Conservation (phyloP, 108 stramenopile species). For the Skeletonema grethae region DNA sequence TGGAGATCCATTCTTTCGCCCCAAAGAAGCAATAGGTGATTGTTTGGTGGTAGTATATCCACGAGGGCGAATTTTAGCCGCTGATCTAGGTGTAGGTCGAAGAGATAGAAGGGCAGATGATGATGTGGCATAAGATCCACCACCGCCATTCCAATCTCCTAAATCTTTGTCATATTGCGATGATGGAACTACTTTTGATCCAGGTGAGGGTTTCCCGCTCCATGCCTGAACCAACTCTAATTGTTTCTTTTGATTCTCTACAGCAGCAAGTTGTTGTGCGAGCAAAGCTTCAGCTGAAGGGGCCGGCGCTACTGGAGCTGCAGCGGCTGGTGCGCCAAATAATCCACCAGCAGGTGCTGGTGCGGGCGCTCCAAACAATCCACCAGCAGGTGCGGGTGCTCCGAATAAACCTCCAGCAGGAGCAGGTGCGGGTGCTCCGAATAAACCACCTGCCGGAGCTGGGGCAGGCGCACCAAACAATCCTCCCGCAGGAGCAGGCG, state of each 20-base stretch:
- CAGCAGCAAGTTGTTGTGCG: slow-evolving; percentile 73
- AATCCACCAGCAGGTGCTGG: slow-evolving; percentile 59
- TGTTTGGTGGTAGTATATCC: slow-evolving; percentile 62
- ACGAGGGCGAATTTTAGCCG: slow-evolving; percentile 75
- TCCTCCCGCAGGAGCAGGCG: slow-evolving; percentile 39
- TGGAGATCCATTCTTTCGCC: slow-evolving; percentile 32
- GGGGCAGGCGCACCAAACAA: slow-evolving; percentile 32
- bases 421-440: slow-evolving; percentile 53
- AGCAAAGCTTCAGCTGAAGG: slow-evolving; percentile 72
- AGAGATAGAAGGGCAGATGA: slow-evolving; percentile 38
- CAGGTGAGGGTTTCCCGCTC: slow-evolving; percentile 54
- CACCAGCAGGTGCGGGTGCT: slow-evolving; percentile 50
- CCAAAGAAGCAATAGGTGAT: slow-evolving; percentile 44
- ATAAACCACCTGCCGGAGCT: slow-evolving; percentile 53
- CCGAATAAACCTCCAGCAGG: slow-evolving; percentile 41
- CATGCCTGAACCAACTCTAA: slow-evolving; percentile 73
- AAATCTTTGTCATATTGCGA: slow-evolving; percentile 37
- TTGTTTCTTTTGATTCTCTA: slow-evolving; percentile 78
- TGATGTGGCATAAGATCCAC: slow-evolving; percentile 30
- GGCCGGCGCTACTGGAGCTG: slow-evolving; percentile 44
- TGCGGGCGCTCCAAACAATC: slow-evolving; percentile 31
- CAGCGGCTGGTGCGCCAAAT: slow-evolving; percentile 66
- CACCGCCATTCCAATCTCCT: slow-evolving; percentile 35
- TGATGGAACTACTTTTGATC: slow-evolving; percentile 45
- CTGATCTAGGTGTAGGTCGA: slow-evolving; percentile 63